Evolutionary conservation across 2,329 filamentous ascomycete species (phyloP).

Genomic region (Phialophora verrucosa): DNA sequence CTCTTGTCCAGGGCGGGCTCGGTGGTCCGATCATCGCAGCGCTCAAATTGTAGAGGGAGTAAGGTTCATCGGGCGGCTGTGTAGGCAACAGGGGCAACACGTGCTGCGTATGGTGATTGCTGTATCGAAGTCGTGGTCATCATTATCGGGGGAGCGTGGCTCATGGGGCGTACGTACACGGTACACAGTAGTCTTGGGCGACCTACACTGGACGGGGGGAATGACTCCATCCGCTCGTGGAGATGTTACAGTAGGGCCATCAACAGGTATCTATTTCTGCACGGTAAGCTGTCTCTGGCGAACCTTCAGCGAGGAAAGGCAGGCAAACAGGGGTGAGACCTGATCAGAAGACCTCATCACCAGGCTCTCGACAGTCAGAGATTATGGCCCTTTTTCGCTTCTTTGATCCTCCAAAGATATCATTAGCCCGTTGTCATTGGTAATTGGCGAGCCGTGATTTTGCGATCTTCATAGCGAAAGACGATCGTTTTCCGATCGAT

Average conservation of each 20-base stretch:
- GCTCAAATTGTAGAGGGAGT: slow-evolving; percentile 20
- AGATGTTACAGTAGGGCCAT: not conserved
- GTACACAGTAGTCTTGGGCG: not conserved
- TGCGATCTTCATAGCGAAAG: not conserved
- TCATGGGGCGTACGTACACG: not conserved
- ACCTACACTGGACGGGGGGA: not conserved
- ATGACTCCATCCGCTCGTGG: not conserved
- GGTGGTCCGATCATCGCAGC: slow-evolving; percentile 34
- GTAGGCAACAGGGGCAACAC: not conserved
- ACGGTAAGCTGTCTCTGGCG: not conserved
- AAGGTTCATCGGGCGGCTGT: not conserved
- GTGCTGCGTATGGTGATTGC: not conserved
- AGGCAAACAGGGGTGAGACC: not conserved
- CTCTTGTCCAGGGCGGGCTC: slow-evolving; percentile 29
- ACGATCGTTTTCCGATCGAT: not conserved
- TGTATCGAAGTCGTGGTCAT: not conserved
- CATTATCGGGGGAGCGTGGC: not conserved
- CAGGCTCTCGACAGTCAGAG: not conserved
- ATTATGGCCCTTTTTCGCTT: not conserved
- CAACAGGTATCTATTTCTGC: slow-evolving; percentile 1
- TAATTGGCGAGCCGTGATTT: not conserved
- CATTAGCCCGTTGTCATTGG: not conserved
- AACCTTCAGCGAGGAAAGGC: not conserved
- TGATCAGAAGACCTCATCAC: slow-evolving; percentile 5
- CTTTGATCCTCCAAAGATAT: not conserved